Percentiles rank a stretch among this genome's conserved stretches.
These are phyloP conservation scores for Trypanosoma theileri DNA, from an alignment of 208 protist genomes.

Conservation along the genomic window DNA sequence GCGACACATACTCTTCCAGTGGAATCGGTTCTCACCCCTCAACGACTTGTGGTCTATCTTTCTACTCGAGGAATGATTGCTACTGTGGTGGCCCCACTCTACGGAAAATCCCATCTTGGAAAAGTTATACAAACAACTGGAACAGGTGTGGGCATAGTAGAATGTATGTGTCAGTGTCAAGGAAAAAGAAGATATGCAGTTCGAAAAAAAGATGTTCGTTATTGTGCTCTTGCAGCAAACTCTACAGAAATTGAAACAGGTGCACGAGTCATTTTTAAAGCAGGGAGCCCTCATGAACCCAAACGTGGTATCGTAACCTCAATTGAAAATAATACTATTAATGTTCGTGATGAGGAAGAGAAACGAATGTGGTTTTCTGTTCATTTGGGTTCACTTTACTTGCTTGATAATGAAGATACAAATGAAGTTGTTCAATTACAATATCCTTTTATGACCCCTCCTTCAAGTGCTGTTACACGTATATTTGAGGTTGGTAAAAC, in stretches of 20 bases:
- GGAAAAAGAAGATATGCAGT: slow-evolving; percentile 40
- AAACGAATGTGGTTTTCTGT: slow-evolving; percentile 55
- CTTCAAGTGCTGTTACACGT: slow-evolving; percentile 56
- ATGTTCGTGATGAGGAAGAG: slow-evolving; percentile 61
- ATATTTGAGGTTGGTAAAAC: slow-evolving; percentile 86
- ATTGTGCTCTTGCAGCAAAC: slow-evolving; percentile 66
- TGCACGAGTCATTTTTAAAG: slow-evolving; percentile 56
- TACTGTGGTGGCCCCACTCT: slow-evolving; percentile 69
- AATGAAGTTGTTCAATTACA: slow-evolving; percentile 35
- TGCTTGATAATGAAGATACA: slow-evolving; percentile 72
- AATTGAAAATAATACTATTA: slow-evolving; percentile 36
- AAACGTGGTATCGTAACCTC: slow-evolving; percentile 60
- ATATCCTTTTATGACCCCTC: slow-evolving; percentile 65
- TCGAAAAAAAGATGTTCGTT: slow-evolving; percentile 68
- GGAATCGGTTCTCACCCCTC: slow-evolving; percentile 1
- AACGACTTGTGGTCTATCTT: slow-evolving; percentile 69
- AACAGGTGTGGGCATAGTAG: slow-evolving; percentile 69
- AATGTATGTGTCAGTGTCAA: slow-evolving; percentile 34
- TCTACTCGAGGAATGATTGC: slow-evolving; percentile 68
- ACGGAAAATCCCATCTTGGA: slow-evolving; percentile 69
- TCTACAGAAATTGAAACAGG: slow-evolving; percentile 37
- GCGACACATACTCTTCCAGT: slow-evolving; percentile 15
- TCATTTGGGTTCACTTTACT: slow-evolving; percentile 56
- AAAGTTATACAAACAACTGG: slow-evolving; percentile 57
- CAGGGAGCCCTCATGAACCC: slow-evolving; percentile 49